Conservation (phyloP, 192 early-diverging fungal species). For the Chytriomyces sp. region DNA sequence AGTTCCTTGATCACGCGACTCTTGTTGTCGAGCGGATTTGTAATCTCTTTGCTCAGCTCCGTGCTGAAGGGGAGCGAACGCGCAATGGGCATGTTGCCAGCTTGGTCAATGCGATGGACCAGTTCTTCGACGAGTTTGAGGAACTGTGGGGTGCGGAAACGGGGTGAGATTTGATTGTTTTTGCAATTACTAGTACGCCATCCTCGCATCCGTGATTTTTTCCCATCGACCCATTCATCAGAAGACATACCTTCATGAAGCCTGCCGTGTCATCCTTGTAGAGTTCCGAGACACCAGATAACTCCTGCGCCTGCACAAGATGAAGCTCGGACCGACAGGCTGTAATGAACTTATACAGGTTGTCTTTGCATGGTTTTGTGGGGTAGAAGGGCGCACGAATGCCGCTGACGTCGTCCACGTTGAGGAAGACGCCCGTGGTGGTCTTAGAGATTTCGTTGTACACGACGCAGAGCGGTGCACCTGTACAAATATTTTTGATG, state of each 20-base stretch:
- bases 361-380: slow-evolving; percentile 75
- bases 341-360: slow-evolving; percentile 84
- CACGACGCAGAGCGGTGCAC: slow-evolving; percentile 52
- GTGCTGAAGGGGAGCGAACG: slow-evolving; percentile 47
- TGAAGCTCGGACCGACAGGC: slow-evolving; percentile 63
- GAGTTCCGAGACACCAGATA: slow-evolving; percentile 85
- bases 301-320: slow-evolving; percentile 65
- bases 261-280: slow-evolving; percentile 95
- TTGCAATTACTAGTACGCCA: neutral
- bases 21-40: slow-evolving; percentile 79
- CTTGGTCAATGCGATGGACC: slow-evolving; percentile 74
- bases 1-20: slow-evolving; percentile 85
- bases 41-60: slow-evolving; percentile 4
- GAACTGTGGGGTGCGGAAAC: slow-evolving; percentile 49
- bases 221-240: neutral
- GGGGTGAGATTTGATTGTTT: neutral
- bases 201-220: neutral
- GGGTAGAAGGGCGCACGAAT: slow-evolving; percentile 27
- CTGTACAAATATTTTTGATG: too few species aligned
- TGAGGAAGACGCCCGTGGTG: slow-evolving; percentile 30
- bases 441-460: slow-evolving; percentile 47
- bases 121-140: slow-evolving; percentile 82
- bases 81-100: slow-evolving; percentile 60
- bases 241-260: slow-evolving; percentile 82
- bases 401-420: slow-evolving; percentile 42